These are phyloP conservation scores for Lophiotrema nucula DNA, from an alignment of 495 filamentous ascomycete species.

Conservation along the genomic window DNA sequence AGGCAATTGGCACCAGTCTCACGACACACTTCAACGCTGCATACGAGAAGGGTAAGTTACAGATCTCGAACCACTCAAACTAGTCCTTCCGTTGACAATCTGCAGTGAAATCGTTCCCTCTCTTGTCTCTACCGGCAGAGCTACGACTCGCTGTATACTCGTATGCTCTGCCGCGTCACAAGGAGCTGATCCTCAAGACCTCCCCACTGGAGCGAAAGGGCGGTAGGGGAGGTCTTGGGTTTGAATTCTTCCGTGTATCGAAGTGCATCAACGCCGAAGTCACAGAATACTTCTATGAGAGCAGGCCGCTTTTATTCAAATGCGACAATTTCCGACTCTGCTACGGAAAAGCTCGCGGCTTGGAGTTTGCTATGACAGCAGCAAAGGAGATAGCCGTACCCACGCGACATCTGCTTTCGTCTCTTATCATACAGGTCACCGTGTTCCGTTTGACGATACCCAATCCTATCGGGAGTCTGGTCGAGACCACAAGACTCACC, in stretches of 20 bases:
- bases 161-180: not conserved
- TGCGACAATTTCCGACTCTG: too few relatives aligned
- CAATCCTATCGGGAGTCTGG: too few relatives aligned
- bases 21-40: not conserved
- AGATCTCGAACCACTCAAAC: not conserved
- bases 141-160: not conserved
- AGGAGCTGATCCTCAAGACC: not conserved
- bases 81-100: not conserved
- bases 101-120: conserved; percentile 2
- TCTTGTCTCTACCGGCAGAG: not conserved
- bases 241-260: not conserved
- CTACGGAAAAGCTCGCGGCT: too few relatives aligned
- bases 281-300: not conserved
- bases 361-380: too few relatives aligned
- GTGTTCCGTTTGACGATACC: too few relatives aligned
- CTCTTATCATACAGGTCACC: too few relatives aligned
- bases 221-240: not conserved
- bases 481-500: too few relatives aligned
- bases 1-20: not conserved
- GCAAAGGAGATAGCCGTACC: too few relatives aligned
- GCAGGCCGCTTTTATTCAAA: too few relatives aligned
- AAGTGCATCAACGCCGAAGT: not conserved
- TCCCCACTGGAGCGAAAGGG: not conserved
- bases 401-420: too few relatives aligned
- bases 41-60: not conserved